Base-by-base conservation (phyloP, 805 yeast genomes). In the Metschnikowia shivogae region DNA sequence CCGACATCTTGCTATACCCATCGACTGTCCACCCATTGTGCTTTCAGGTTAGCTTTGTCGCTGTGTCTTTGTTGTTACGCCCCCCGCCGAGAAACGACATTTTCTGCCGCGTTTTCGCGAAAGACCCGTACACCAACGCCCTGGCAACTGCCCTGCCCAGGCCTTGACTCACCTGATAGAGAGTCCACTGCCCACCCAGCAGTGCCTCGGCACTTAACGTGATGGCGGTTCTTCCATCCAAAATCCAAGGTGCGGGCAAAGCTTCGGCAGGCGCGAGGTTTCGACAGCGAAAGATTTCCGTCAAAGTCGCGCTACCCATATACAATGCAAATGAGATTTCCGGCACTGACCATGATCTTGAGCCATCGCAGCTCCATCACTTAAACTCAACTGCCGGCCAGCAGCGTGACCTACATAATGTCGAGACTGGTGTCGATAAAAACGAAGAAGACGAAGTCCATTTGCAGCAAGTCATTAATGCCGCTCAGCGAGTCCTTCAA, bases 401-500 rank as follows among this genome's bases (percentile, higher is more conserved):
- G 56, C 95, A 86, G 62, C 80, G 98, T 35, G 97, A 92, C 52
- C 67, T 87, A 27, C 89, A 88, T 57, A 88, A 89, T 49, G 79
- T 93, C 36, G 99, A 93, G 58, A 92, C 98, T 6, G 99, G 99
- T 67, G 99, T 93, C 34, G 99, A 93, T 60, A 93, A 93, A 63
- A 89, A 86, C 55, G 99, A 93, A 65, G 99, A 93, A 65, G 96
- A 89, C 56, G 99, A 93, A 64, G 93, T 87, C 34, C 99, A 93
- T 77, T 74, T 93, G 50, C 96, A 92, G 63, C 88, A 85, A 51
- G 97, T 90, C 40, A 84, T 93, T 53, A 82, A 82, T 64, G 92
- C 92, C 11, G 80, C 89, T 1, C 84, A 81, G 42, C 80, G 81
- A 27, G 82, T 83, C 2, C 76, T 86, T 14, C 49, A 68, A 30